Conservation (phyloP, 352 stramenopile genomes). For the Phytophthora gonapodyides region DNA sequence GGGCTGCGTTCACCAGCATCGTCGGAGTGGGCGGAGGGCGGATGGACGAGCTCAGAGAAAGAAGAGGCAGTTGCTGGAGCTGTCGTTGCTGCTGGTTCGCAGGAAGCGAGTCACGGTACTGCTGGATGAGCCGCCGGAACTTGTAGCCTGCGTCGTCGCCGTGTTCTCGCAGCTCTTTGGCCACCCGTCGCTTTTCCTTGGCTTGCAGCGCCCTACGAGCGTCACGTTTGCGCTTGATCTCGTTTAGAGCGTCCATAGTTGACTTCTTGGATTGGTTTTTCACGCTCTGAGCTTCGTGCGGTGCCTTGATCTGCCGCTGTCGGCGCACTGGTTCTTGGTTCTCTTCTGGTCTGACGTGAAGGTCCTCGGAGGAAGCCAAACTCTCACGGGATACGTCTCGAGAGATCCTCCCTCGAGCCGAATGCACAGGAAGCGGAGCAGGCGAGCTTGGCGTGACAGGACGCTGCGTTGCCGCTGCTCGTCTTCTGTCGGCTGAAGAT, state of each 20-base stretch:
- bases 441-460: slow-evolving; percentile 18
- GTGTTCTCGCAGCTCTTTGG: slow-evolving; percentile 63
- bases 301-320: slow-evolving; percentile 12
- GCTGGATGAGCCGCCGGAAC: slow-evolving; percentile 68
- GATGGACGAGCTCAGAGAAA: slow-evolving; percentile 24
- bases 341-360: not conserved
- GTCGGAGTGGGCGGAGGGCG: slow-evolving; percentile 26
- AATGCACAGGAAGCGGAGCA: slow-evolving; percentile 8
- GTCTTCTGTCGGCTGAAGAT: slow-evolving; percentile 28
- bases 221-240: slow-evolving; percentile 77
- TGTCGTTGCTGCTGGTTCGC: slow-evolving; percentile 31
- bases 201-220: slow-evolving; percentile 56
- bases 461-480: slow-evolving; percentile 7
- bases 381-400: slow-evolving; percentile 16
- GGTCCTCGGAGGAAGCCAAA: slow-evolving; percentile 9
- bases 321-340: slow-evolving; percentile 13
- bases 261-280: slow-evolving; percentile 48
- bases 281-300: slow-evolving; percentile 13
- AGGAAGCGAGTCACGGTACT: slow-evolving; percentile 53
- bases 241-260: slow-evolving; percentile 57
- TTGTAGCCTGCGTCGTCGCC: slow-evolving; percentile 80
- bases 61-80: slow-evolving; percentile 26
- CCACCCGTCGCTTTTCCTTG: slow-evolving; percentile 71
- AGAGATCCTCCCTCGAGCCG: slow-evolving; percentile 3
- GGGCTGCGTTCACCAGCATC: slow-evolving; percentile 5